A percentile compares a stretch with the other conserved stretches of the same genome.
These are phyloP conservation scores for Isoetes engelmannii DNA, from an alignment of 83 land plant species.

Conservation along the genomic window DNA sequence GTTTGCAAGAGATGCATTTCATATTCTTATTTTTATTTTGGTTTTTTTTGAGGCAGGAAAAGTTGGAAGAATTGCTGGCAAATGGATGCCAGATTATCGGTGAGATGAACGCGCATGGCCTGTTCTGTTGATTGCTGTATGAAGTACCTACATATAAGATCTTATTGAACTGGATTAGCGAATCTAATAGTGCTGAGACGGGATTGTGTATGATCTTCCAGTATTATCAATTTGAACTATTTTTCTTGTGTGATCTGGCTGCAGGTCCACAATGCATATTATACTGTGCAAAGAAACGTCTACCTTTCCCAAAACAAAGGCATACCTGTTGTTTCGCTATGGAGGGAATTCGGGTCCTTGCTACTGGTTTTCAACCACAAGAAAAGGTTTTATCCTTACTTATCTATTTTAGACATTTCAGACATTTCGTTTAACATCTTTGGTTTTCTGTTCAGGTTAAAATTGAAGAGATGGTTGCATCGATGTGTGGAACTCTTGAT, in stretches of 20 bases:
- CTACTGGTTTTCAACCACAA: constrained; percentile 70
- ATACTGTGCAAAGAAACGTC: constrained; percentile 69
- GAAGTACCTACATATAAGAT: neutral
- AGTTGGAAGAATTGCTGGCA: constrained; percentile 16
- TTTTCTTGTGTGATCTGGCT: constrained; percentile 1
- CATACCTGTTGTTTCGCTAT: constrained; percentile 87
- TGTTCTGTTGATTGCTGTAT: neutral
- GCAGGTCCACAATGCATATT: constrained; percentile 85
- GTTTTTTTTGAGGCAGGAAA: constrained; percentile 12
- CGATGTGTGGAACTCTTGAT: constrained; percentile 70
- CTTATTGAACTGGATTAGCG: neutral
- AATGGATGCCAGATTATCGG: constrained; percentile 32
- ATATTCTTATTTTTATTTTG: neutral
- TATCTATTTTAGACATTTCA: too few species aligned
- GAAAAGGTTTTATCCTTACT: constrained; percentile 49
- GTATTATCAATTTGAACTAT: neutral
- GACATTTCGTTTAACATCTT: neutral
- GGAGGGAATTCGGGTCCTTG: constrained; percentile 78
- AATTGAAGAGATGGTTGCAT: constrained; percentile 56
- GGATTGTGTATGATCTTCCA: neutral
- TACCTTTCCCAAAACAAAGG: constrained; percentile 53
- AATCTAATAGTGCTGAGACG: neutral
- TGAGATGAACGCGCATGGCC: neutral
- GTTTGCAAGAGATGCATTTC: neutral
- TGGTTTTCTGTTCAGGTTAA: constrained; percentile 35